Percentiles rank a stretch among this genome's conserved stretches.
Conservation (phyloP, 2,329 filamentous ascomycete genomes). For the Alternaria sp. region DNA sequence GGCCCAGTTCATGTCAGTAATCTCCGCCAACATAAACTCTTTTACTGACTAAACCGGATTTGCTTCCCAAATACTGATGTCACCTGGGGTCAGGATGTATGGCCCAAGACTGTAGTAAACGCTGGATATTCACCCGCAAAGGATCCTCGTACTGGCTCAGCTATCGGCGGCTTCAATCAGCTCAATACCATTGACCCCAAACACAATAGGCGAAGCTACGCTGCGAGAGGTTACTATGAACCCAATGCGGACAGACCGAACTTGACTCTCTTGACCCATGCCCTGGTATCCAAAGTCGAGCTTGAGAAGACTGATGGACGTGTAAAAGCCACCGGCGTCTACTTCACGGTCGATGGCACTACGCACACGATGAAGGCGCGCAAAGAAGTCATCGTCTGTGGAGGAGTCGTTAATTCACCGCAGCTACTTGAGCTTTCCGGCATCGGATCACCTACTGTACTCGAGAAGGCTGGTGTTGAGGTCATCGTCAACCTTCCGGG, state of each 20-base stretch:
- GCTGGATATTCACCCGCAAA: constrained; percentile 35
- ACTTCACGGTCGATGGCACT: constrained; percentile 52
- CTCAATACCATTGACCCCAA: constrained; percentile 39
- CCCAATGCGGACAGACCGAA: constrained; percentile 54
- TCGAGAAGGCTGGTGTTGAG: constrained; percentile 40
- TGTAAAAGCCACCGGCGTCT: constrained; percentile 50
- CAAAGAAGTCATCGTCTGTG: constrained; percentile 45
- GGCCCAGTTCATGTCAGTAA: constrained; percentile 38
- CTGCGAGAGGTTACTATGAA: constrained; percentile 50
- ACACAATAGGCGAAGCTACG: constrained; percentile 45
- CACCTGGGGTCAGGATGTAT: constrained; percentile 36
- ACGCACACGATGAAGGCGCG: constrained; percentile 38
- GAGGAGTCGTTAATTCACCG: constrained; percentile 41
- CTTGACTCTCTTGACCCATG: constrained; percentile 59
- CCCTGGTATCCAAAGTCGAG: constrained; percentile 58
- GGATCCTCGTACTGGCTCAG: constrained; percentile 40
- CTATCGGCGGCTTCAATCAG: constrained; percentile 46
- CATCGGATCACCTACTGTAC: constrained; percentile 37
- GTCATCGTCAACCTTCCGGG: constrained; percentile 39
- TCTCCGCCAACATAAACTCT: background rate
- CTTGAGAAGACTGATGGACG: constrained; percentile 54
- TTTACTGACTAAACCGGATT: constrained; percentile 22
- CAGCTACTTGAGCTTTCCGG: constrained; percentile 48
- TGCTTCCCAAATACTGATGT: constrained; percentile 36
- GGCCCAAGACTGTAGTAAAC: constrained; percentile 40